Base-by-base conservation (phyloP, 768 basidiomycete genomes). In the Lactifluus hygrophoroides region DNA sequence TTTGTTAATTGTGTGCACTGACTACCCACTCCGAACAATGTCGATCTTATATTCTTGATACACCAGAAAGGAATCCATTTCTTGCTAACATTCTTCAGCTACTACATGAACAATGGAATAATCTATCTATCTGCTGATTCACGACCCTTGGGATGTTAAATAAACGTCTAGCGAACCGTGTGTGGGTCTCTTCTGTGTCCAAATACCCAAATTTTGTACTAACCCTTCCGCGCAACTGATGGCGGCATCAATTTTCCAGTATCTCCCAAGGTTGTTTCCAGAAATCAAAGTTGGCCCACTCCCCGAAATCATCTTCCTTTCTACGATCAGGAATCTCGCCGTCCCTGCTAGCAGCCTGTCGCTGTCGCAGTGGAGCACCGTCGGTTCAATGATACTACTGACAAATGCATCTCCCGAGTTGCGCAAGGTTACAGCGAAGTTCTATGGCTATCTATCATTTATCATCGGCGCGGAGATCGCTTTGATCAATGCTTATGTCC, bases 221-320 rank as follows among this genome's bases (percentile, higher is more conserved):
- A 40, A 40, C 34, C n/a, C 28, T 37, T 34, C 45, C 54, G 25
- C 14, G n/a, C 19, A 35, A 45, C 34, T 10, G 28, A 51, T 50
- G 47, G 34, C 32, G 0, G 17, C 37, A 5, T 23, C 19, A 1
- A 27, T 54, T 30, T 25, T 54, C 30, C 46, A 58, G 32, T 48
- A 54, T 48, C 40, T 54, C 13, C 46, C 32, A 14, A 35, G 32
- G 28, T 19, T 54, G 17, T 46, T 49, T 28, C 58, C 58, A 11
- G 58, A 59, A 30, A 37, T 59, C n/a, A 28, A 44, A 37, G 30
- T 59, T 27, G 14, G 1, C 21, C 47, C 52, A 21, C 14, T 59
- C 14, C 58, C 58, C 3, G 58, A 59, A 21, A n/a, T 3, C 19
- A 54, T 59, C 23, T 54, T 54, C 53, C 58, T 59, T n/a, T 54